Percentiles rank a stretch among this genome's conserved stretches.
phyloP scores from a whole-genome alignment of 495 filamentous ascomycete species.

The Patellaria atrata region DNA sequence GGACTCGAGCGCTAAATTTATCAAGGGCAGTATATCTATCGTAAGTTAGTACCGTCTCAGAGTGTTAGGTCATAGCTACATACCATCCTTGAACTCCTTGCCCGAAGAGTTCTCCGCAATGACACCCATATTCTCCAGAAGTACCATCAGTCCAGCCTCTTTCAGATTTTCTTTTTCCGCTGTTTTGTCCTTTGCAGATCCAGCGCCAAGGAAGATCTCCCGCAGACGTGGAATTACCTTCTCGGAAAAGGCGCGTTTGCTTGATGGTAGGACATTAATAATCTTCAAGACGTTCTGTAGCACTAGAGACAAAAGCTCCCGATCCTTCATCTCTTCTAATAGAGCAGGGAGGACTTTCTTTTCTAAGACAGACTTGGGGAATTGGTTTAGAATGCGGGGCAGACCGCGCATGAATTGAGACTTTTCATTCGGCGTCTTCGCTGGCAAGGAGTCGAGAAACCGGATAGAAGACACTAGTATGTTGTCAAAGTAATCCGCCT shows the following conservation, averaged over 20 bases:
- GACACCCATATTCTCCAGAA: conserved; percentile 65
- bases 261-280: conserved; percentile 56
- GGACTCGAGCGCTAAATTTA: conserved; percentile 69
- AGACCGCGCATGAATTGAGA: conserved; percentile 80
- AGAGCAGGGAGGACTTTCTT: conserved; percentile 83
- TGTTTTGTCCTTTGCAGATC: conserved; percentile 23
- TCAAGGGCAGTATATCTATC: conserved; percentile 70
- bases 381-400: conserved; percentile 70
- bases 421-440: conserved; percentile 86
- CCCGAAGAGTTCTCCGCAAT: conserved; percentile 70
- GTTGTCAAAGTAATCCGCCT: conserved; percentile 91
- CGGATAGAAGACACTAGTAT: conserved; percentile 90
- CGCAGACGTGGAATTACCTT: conserved; percentile 70
- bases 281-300: conserved; percentile 87
- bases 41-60: conserved; percentile 9
- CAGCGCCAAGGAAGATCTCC: conserved; percentile 53
- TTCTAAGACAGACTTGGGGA: conserved; percentile 83
- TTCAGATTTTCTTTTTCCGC: conserved; percentile 63
- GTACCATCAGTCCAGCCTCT: conserved; percentile 80
- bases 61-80: conserved; percentile 15
- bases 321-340: conserved; percentile 85
- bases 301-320: conserved; percentile 65
- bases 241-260: conserved; percentile 62
- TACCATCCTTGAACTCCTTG: conserved; percentile 87
- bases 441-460: conserved; percentile 77